Percentiles rank a stretch among this genome's conserved stretches.
Conservation (phyloP, 805 yeast species). For the Spathaspora passalidarum region DNA sequence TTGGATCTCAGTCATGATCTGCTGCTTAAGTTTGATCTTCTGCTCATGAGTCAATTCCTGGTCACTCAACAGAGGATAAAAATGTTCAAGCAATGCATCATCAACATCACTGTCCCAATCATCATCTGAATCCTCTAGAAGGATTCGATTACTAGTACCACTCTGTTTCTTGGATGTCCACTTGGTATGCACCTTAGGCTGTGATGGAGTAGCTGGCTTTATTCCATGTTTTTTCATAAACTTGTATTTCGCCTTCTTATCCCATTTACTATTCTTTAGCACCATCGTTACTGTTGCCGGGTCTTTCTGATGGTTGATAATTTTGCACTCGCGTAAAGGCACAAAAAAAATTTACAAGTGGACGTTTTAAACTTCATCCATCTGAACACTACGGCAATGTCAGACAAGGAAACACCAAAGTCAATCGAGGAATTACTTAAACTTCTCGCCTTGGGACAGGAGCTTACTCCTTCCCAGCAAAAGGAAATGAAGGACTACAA, state of each 20-base stretch:
- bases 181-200: conserved; percentile 17
- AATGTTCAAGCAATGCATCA: conserved; percentile 37
- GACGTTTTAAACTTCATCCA: not conserved
- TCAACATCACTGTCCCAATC: conserved; percentile 43
- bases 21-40: conserved; percentile 33
- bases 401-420: conserved; percentile 16
- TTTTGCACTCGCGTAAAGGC: not conserved
- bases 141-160: conserved; percentile 8
- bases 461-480: conserved; percentile 54
- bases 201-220: conserved; percentile 9
- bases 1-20: conserved; percentile 26
- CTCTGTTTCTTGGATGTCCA: conserved; percentile 32
- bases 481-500: conserved; percentile 85
- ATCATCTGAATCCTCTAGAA: conserved; percentile 28
- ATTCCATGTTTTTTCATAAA: conserved; percentile 43
- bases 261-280: conserved; percentile 43
- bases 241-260: conserved; percentile 37
- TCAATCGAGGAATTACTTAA: conserved; percentile 59
- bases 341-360: not conserved
- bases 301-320: too few species aligned
- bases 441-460: conserved; percentile 51
- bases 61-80: conserved; percentile 39
- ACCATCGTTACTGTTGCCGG: conserved; percentile 33
- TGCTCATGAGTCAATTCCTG: conserved; percentile 30
- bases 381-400: conserved; percentile 2